These are phyloP conservation scores for Cladophialophora exuberans DNA, from an alignment of 2,329 filamentous ascomycete species.

Conservation along the genomic window DNA sequence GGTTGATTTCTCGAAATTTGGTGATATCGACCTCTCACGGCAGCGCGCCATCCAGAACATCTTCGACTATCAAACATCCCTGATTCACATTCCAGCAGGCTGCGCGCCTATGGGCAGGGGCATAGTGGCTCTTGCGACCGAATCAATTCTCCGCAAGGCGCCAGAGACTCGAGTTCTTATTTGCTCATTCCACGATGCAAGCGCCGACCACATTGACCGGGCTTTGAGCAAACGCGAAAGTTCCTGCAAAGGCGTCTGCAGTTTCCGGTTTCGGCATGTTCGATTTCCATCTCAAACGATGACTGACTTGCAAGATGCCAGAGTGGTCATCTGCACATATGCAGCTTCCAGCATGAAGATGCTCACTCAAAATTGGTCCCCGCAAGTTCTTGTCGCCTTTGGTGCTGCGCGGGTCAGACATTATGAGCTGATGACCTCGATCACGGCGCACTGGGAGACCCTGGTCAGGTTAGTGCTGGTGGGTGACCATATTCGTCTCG, in stretches of 20 bases:
- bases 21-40: background rate
- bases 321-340: conserved; percentile 7
- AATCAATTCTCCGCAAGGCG: conserved; percentile 1
- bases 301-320: background rate
- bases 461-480: background rate
- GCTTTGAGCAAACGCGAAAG: background rate
- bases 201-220: background rate
- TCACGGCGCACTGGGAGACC: background rate
- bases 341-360: background rate
- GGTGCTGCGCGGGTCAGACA: background rate
- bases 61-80: conserved; percentile 4
- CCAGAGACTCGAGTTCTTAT: background rate
- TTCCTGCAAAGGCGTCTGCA: background rate
- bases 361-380: background rate
- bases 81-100: background rate
- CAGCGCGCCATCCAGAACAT: background rate
- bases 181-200: background rate
- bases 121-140: background rate
- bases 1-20: background rate
- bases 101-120: background rate
- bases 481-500: background rate
- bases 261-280: background rate
- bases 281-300: background rate
- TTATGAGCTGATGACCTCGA: background rate
- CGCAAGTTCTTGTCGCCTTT: background rate